Evolutionary conservation across 352 stramenopile genomes (phyloP).

Genomic region (Phytophthora aleatoria): DNA sequence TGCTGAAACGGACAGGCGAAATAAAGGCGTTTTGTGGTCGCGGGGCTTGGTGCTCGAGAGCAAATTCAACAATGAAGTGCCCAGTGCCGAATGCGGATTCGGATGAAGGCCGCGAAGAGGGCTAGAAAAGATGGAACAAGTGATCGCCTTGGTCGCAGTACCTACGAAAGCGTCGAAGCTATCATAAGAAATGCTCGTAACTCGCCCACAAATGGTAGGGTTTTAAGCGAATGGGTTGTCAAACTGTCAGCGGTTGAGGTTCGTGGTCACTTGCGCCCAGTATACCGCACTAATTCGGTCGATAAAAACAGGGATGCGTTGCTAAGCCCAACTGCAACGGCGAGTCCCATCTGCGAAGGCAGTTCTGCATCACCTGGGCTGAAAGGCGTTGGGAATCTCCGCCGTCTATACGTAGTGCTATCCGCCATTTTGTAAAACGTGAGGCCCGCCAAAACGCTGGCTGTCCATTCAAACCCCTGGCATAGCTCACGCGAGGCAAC

Average conservation of each 20-base stretch:
- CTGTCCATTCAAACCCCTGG: not conserved
- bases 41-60: constrained; percentile 13
- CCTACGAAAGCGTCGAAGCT: constrained; percentile 5
- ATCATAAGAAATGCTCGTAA: constrained; percentile 23
- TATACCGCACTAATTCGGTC: constrained; percentile 16
- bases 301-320: constrained; percentile 32
- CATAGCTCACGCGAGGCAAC: constrained; percentile 14
- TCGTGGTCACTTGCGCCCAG: constrained; percentile 16
- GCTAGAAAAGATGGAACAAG: constrained; percentile 10
- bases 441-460: constrained; percentile 14
- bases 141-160: not conserved
- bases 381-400: constrained; percentile 23
- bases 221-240: constrained; percentile 25
- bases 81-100: not conserved
- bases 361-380: constrained; percentile 2
- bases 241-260: constrained; percentile 28
- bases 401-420: constrained; percentile 7
- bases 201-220: constrained; percentile 19
- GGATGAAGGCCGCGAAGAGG: constrained; percentile 5
- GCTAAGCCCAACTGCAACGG: constrained; percentile 36
- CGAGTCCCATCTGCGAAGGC: constrained; percentile 36
- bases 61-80: constrained; percentile 64
- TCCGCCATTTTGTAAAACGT: constrained; percentile 1
- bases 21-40: constrained; percentile 5
- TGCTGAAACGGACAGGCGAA: constrained; percentile 31